Conservation (phyloP, 345 rosid genomes). For the Streptanthus diversifolius region DNA sequence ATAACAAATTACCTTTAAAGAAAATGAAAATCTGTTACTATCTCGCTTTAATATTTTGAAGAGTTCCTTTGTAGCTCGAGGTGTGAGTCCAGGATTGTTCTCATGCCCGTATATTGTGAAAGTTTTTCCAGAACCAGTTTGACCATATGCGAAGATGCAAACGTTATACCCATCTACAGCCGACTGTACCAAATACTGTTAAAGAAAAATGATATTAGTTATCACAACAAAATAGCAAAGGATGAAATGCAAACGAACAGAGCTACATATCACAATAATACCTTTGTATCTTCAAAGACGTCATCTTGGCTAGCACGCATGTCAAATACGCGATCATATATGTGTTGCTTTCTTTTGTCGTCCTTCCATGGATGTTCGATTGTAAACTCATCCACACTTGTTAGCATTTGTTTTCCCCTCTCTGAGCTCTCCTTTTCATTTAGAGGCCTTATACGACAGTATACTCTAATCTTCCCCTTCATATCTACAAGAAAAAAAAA, state of each 20-base stretch:
- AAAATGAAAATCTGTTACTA: conserved; percentile 73
- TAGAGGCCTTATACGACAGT: conserved; percentile 80
- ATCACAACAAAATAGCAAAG: conserved; percentile 11
- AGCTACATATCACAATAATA: conserved; percentile 32
- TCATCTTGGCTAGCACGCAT: conserved; percentile 68
- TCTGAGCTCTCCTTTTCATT: conserved; percentile 71
- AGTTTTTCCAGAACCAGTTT: conserved; percentile 98
- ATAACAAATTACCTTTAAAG: conserved; percentile 58
- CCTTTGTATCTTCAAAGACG: conserved; percentile 89
- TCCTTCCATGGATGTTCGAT: conserved; percentile 95
- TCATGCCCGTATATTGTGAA: conserved; percentile 88
- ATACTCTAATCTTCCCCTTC: conserved; percentile 96
- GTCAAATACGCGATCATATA: conserved; percentile 93
- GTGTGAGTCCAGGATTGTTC: conserved; percentile 77
- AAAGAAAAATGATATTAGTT: conserved; percentile 7
- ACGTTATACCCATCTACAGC: conserved; percentile 96
- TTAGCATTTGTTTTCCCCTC: conserved; percentile 46
- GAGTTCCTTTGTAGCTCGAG: conserved; percentile 84
- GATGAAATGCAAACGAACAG: not conserved
- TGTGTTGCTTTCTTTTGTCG: conserved; percentile 78
- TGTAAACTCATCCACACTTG: conserved; percentile 75
- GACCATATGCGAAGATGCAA: conserved; percentile 97
- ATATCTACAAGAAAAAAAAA: conserved; percentile 54
- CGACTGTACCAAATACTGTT: conserved; percentile 89
- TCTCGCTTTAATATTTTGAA: conserved; percentile 74